phyloP scores from a whole-genome alignment of 2,329 filamentous ascomycete species.

The Orbilia oligospora region DNA sequence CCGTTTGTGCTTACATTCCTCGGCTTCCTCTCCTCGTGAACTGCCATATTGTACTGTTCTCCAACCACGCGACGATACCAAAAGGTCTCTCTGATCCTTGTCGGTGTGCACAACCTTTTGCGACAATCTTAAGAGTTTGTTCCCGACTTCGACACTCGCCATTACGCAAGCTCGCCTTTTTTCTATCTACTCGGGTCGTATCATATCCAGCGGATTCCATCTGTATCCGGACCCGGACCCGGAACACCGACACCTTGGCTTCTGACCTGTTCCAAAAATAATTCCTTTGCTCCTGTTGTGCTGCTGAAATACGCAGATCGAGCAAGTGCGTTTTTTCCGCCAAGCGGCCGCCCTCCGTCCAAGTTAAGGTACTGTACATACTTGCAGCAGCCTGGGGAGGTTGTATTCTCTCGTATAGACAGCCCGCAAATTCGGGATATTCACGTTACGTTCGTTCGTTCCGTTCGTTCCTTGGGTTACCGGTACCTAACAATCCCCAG shows the following conservation, averaged over 20 bases:
- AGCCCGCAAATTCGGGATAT: slow-evolving; percentile 24
- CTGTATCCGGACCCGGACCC: slow-evolving; percentile 53
- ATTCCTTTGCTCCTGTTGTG: slow-evolving; percentile 10
- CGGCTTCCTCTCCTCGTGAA: slow-evolving; percentile 1
- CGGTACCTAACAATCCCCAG: slow-evolving; percentile 41
- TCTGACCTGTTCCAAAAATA: slow-evolving; percentile 54
- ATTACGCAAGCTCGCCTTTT: slow-evolving; percentile 36
- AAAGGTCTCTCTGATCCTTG: slow-evolving; percentile 31
- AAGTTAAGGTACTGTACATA: neutral
- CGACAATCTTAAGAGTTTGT: slow-evolving; percentile 35
- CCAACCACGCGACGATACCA: slow-evolving; percentile 33
- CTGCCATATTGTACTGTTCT: slow-evolving; percentile 1
- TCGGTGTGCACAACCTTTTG: slow-evolving; percentile 25
- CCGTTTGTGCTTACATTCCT: neutral
- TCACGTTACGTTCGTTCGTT: neutral
- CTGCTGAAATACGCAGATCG: slow-evolving; percentile 60
- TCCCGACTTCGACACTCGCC: slow-evolving; percentile 19
- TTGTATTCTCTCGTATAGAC: slow-evolving; percentile 25
- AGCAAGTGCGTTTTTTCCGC: slow-evolving; percentile 23
- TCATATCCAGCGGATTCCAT: slow-evolving; percentile 39
- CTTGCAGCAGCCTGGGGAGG: slow-evolving; percentile 4
- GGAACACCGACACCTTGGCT: slow-evolving; percentile 41
- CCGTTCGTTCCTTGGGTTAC: slow-evolving; percentile 46
- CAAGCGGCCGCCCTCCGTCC: slow-evolving; percentile 23
- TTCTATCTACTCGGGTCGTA: slow-evolving; percentile 1